These are phyloP conservation scores for Biscogniauxia sp. DNA, from an alignment of 2,329 filamentous ascomycete species.

Conservation along the genomic window DNA sequence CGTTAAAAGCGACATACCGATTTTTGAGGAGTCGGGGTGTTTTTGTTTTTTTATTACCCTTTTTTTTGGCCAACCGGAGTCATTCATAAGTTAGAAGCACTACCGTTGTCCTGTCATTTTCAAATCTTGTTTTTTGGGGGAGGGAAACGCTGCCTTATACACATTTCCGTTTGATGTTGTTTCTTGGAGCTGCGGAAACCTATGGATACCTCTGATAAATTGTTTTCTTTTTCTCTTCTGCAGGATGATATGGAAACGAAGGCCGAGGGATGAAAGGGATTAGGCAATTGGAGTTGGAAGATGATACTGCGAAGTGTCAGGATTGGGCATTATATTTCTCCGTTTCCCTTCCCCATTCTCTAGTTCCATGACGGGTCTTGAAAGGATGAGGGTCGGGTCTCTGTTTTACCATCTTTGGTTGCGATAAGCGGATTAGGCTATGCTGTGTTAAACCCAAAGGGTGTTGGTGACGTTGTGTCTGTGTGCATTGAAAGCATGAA, in stretches of 20 bases:
- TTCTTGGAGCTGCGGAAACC: constrained; percentile 19
- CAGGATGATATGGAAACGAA: constrained; percentile 10
- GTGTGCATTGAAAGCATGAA: not conserved
- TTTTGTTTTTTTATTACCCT: constrained; percentile 7
- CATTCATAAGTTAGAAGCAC: constrained; percentile 9
- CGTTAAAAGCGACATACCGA: not conserved
- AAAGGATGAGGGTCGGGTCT: not conserved
- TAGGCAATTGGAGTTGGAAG: constrained; percentile 25
- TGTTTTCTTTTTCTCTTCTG: constrained; percentile 7
- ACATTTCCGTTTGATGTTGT: constrained; percentile 8
- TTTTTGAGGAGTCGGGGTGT: not conserved
- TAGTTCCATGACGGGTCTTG: not conserved
- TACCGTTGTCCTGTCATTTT: not conserved
- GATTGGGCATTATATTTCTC: constrained; percentile 10
- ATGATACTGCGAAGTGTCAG: constrained; percentile 11
- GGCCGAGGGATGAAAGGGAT: constrained; percentile 13
- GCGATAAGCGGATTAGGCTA: not conserved
- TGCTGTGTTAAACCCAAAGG: not conserved
- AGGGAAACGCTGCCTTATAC: constrained; percentile 10
- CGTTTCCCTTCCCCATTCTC: not conserved
- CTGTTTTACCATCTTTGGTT: not conserved
- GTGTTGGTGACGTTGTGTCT: not conserved
- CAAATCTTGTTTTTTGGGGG: not conserved
- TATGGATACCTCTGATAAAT: constrained; percentile 30
- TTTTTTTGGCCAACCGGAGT: not conserved